Evolutionary conservation across 352 stramenopile species (phyloP).

Genomic region (Pythium phragmiticola): DNA sequence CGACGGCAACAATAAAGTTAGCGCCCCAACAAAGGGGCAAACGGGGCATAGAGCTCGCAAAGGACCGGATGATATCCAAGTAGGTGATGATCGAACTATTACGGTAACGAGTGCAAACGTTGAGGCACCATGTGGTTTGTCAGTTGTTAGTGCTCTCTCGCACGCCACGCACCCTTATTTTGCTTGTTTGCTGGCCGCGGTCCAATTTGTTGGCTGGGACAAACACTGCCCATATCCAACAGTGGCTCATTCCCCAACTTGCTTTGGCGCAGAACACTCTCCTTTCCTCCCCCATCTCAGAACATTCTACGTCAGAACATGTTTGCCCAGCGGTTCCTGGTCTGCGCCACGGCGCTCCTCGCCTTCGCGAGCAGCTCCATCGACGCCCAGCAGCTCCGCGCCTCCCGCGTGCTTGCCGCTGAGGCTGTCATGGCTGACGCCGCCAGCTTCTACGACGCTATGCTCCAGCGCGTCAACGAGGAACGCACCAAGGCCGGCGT

Average conservation of each 20-base stretch:
- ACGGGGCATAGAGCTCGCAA: constrained; percentile 1
- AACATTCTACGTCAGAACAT: constrained; percentile 13
- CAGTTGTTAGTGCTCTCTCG: constrained; percentile 1
- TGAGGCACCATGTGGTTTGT: too few species aligned
- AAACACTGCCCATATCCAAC: background rate
- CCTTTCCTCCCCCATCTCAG: background rate
- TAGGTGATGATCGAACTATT: background rate
- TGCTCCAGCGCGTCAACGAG: constrained; percentile 55
- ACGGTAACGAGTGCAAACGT: background rate
- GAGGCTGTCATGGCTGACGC: constrained; percentile 8
- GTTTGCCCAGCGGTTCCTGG: constrained; percentile 17
- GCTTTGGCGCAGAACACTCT: background rate
- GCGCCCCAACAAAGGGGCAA: too few species aligned
- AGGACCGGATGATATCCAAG: background rate
- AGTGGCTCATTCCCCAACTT: constrained; percentile 16
- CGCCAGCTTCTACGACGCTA: constrained; percentile 25
- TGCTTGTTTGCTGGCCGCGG: too few species aligned
- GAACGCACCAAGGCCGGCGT: constrained; percentile 48
- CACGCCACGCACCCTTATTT: background rate
- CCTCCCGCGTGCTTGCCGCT: background rate
- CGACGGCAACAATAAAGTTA: background rate
- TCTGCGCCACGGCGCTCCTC: constrained; percentile 16
- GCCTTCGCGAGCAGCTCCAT: constrained; percentile 9
- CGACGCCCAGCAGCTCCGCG: constrained; percentile 19
- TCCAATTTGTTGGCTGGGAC: background rate